Conservation (phyloP, 2,329 filamentous ascomycete species). For the Alternaria viburni region DNA sequence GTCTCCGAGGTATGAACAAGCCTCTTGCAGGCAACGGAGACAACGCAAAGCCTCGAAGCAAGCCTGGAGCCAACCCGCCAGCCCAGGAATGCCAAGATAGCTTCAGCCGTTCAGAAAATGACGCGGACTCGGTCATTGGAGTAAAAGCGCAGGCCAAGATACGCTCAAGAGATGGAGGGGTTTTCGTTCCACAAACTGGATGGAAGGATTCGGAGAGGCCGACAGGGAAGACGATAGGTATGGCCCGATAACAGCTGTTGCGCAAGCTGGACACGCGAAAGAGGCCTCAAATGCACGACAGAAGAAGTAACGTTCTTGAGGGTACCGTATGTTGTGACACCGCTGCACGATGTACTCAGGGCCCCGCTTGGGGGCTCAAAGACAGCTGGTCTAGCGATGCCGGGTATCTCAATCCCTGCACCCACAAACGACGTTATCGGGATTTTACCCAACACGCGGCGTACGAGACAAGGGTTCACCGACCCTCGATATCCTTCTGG, state of each 20-base stretch:
- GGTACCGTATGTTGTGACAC: neutral
- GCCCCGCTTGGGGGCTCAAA: neutral
- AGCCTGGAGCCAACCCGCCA: constrained; percentile 28
- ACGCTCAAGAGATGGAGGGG: constrained; percentile 31
- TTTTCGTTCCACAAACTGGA: constrained; percentile 9
- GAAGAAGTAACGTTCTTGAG: neutral
- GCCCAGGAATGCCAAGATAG: constrained; percentile 41
- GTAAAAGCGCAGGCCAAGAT: constrained; percentile 32
- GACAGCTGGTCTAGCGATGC: neutral
- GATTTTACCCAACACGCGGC: constrained; percentile 2
- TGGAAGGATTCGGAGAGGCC: constrained; percentile 28
- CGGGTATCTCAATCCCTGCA: constrained; percentile 9
- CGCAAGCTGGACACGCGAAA: neutral
- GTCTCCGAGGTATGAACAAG: constrained; percentile 31
- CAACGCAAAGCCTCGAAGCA: constrained; percentile 13
- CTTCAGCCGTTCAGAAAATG: constrained; percentile 14
- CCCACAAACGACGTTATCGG: constrained; percentile 7
- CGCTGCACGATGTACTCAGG: neutral
- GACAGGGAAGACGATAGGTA: constrained; percentile 17
- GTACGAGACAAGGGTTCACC: constrained; percentile 3
- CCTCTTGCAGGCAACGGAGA: constrained; percentile 29
- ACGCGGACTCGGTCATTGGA: constrained; percentile 32
- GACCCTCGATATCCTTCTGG: neutral
- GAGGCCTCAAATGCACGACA: neutral
- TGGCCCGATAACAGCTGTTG: neutral